A percentile compares a stretch with the other conserved stretches of the same genome.
Evolutionary conservation across 805 yeast species (phyloP).

Genomic region (Candida ovalis): DNA sequence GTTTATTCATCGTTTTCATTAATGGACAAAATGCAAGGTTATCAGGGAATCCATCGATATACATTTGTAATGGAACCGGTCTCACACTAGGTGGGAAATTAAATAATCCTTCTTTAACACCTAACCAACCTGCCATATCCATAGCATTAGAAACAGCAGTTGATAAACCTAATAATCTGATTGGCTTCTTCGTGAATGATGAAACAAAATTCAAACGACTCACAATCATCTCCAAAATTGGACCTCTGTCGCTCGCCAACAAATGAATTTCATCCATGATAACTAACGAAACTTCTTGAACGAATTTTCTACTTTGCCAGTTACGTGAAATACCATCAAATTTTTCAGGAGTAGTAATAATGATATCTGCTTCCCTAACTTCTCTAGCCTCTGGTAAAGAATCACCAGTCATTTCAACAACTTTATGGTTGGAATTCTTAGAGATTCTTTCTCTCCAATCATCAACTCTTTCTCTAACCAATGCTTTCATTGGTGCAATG

Average conservation of each 20-base stretch:
- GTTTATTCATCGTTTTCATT: conserved; percentile 86
- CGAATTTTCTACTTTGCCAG: conserved; percentile 77
- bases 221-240: conserved; percentile 85
- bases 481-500: conserved; percentile 87
- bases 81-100: conserved; percentile 80
- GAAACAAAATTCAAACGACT: conserved; percentile 76
- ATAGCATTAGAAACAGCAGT: conserved; percentile 84
- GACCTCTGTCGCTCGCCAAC: conserved; percentile 82
- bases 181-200: conserved; percentile 53
- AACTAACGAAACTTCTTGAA: conserved; percentile 68
- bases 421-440: conserved; percentile 41
- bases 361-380: conserved; percentile 65
- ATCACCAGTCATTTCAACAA: conserved; percentile 82
- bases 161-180: conserved; percentile 71
- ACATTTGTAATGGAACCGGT: conserved; percentile 84
- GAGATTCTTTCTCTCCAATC: conserved; percentile 66
- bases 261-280: conserved; percentile 86
- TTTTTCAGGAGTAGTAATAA: conserved; percentile 82
- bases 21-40: conserved; percentile 76
- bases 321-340: conserved; percentile 85
- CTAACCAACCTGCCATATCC: conserved; percentile 84
- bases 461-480: conserved; percentile 77
- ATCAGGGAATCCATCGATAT: conserved; percentile 82
- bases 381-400: conserved; percentile 68
- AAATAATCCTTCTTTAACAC: conserved; percentile 68